Conservation (phyloP, 2,329 filamentous ascomycete genomes). For the Epichloe sylvatica region DNA sequence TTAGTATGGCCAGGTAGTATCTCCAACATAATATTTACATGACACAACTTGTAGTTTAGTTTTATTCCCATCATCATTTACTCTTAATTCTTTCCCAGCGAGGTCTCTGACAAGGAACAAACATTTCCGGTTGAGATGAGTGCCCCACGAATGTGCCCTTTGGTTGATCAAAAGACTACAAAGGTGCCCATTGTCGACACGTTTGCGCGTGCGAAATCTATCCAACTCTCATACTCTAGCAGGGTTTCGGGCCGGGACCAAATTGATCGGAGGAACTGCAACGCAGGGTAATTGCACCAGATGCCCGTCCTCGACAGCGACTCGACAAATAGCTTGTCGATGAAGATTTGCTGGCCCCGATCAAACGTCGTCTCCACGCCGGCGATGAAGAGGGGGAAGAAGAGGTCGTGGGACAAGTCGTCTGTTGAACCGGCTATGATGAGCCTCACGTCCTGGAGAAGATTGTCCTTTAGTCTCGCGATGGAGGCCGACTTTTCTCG, state of each 20-base stretch:
- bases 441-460: constrained; percentile 2
- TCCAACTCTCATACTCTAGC: constrained; percentile 1
- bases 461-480: not conserved
- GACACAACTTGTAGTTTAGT: too few species aligned
- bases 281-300: constrained; percentile 6
- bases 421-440: constrained; percentile 3
- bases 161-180: constrained; percentile 1
- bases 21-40: too few species aligned
- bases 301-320: constrained; percentile 3
- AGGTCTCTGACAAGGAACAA: too few species aligned
- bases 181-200: constrained; percentile 1
- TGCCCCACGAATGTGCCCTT: too few species aligned
- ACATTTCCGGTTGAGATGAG: too few species aligned
- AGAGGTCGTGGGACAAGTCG: constrained; percentile 5
- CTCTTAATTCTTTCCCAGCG: too few species aligned
- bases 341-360: not conserved
- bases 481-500: not conserved
- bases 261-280: constrained; percentile 4
- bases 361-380: constrained; percentile 1
- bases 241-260: not conserved
- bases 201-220: constrained; percentile 4
- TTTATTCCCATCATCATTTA: too few species aligned
- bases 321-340: constrained; percentile 3
- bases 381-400: constrained; percentile 7
- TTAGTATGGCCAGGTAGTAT: too few species aligned